These are phyloP conservation scores for Lachancea fermentati DNA, from an alignment of 805 yeast species.

Conservation along the genomic window DNA sequence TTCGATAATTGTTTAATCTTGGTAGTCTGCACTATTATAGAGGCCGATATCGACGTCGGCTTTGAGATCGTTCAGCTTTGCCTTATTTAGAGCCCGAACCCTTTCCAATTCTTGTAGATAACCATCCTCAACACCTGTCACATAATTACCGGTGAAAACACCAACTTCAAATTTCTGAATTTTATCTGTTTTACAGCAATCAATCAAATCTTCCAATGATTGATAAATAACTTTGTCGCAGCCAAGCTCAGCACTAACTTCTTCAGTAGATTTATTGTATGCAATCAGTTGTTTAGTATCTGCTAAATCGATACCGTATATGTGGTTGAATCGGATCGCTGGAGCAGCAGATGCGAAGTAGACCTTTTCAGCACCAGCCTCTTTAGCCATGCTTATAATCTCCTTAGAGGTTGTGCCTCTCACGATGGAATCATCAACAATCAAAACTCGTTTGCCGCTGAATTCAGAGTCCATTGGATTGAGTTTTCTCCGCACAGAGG, in stretches of 20 bases:
- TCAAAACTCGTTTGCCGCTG: slow-evolving; percentile 71
- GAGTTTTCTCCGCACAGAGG: slow-evolving; percentile 88
- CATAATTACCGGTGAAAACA: slow-evolving; percentile 90
- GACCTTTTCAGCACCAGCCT: slow-evolving; percentile 95
- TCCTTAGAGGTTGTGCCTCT: slow-evolving; percentile 97
- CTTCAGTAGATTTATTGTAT: slow-evolving; percentile 64
- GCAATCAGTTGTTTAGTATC: slow-evolving; percentile 93
- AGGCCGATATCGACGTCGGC: slow-evolving; percentile 70
- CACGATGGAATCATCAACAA: slow-evolving; percentile 96
- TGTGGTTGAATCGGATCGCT: slow-evolving; percentile 92
- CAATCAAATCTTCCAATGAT: slow-evolving; percentile 72
- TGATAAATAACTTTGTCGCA: slow-evolving; percentile 92
- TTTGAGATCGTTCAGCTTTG: slow-evolving; percentile 56
- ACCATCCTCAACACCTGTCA: slow-evolving; percentile 87
- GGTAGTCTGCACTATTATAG: slow-evolving; percentile 53
- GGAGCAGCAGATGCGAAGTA: slow-evolving; percentile 97
- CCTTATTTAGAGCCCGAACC: slow-evolving; percentile 72
- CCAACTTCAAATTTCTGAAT: slow-evolving; percentile 79
- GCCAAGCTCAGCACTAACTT: slow-evolving; percentile 72
- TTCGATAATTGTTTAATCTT: too few species aligned
- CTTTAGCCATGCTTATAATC: slow-evolving; percentile 96
- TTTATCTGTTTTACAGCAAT: slow-evolving; percentile 56
- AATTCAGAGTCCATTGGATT: slow-evolving; percentile 96
- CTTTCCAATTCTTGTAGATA: slow-evolving; percentile 78
- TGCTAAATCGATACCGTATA: slow-evolving; percentile 96